Evolutionary conservation across 495 filamentous ascomycete species (phyloP).

Genomic region (Thermothielavioides terrestris): DNA sequence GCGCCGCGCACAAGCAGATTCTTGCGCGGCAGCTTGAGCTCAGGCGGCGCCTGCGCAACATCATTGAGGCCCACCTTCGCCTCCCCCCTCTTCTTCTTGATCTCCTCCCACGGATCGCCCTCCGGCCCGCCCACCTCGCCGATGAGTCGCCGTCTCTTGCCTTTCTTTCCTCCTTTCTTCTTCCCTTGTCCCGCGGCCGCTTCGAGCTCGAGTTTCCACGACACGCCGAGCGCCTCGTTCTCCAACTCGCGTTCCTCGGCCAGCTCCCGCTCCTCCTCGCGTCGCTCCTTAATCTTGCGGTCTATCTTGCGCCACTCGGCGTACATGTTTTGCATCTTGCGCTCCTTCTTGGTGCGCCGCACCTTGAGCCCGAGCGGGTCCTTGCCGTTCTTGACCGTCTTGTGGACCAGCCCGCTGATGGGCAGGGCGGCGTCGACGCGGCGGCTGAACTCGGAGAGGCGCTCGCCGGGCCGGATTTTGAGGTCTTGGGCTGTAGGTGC

Average conservation of each 20-base stretch:
- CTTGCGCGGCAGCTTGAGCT: conserved; percentile 54
- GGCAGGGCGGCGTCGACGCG: conserved; percentile 84
- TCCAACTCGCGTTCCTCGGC: conserved; percentile 60
- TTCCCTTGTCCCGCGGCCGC: conserved; percentile 18
- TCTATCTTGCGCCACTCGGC: conserved; percentile 68
- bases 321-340: conserved; percentile 72
- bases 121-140: conserved; percentile 32
- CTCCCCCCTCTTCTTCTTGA: conserved; percentile 53
- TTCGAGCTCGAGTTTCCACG: conserved; percentile 44
- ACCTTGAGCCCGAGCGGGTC: conserved; percentile 49
- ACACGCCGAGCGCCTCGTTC: conserved; percentile 45
- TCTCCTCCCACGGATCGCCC: conserved; percentile 71
- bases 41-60: conserved; percentile 72
- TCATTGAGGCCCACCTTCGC: conserved; percentile 61
- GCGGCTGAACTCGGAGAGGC: conserved; percentile 69
- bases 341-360: conserved; percentile 66
- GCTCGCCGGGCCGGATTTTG: conserved; percentile 74
- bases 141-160: conserved; percentile 34
- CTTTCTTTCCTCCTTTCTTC: conserved; percentile 50
- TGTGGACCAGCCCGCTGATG: conserved; percentile 52
- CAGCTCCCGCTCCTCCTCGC: conserved; percentile 51
- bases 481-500: conserved; percentile 16
- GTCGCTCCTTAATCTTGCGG: conserved; percentile 45
- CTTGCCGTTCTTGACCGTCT: conserved; percentile 37
- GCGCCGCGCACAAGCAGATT: conserved; percentile 66